Base-by-base conservation (phyloP, 2,329 filamentous ascomycete genomes). In the Penicillium paneum region DNA sequence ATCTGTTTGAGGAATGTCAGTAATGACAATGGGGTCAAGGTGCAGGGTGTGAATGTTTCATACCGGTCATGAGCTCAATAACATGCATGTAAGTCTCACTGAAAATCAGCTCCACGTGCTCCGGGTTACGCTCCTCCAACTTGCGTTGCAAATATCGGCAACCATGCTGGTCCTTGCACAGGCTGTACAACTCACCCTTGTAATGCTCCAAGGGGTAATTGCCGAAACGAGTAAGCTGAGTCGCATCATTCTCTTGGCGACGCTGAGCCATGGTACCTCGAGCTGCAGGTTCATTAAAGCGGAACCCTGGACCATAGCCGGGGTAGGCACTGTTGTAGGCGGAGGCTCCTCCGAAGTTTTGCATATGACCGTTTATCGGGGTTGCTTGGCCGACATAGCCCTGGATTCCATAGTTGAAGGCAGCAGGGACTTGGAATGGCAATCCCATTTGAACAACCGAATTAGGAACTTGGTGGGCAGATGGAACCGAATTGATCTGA, bases 111-210 rank as follows among this genome's bases (percentile, higher is more conserved):
- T 95, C 89, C 48, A 97, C 83, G 67, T 95, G 85, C 28, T 93
- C 88, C 5, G 88, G 83, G 63, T 88, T 86, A 64, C 88, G 88
- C 69, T 96, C 93, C 76, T 99, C 94, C 5, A 99, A 82, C 78
- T 97, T 96, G 80, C 96, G 94, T 78, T 99, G 94, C 53, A 99
- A 79, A 72, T 94, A 99, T 55, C 94, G 89, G 69, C 94, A 99
- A 55, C 94, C 94, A 73, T 99, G 92, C 76, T 99, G 94, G 68
- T 99, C 94, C 76, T 97, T 97, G 82, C 93, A 97, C 34, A 97
- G 79, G 47, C 85, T 82, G 73, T 96, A 95, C 66, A 99, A 90
- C 66, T 91, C 88, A 45, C 91, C 90, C 34, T 82, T 81, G 66
- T 94, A 87, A 32, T 87, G 83, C 70, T 96, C 90, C 21, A 97